Evolutionary conservation across 169 alveolate genomes (phyloP).

Genomic region (Neospora caninum): DNA sequence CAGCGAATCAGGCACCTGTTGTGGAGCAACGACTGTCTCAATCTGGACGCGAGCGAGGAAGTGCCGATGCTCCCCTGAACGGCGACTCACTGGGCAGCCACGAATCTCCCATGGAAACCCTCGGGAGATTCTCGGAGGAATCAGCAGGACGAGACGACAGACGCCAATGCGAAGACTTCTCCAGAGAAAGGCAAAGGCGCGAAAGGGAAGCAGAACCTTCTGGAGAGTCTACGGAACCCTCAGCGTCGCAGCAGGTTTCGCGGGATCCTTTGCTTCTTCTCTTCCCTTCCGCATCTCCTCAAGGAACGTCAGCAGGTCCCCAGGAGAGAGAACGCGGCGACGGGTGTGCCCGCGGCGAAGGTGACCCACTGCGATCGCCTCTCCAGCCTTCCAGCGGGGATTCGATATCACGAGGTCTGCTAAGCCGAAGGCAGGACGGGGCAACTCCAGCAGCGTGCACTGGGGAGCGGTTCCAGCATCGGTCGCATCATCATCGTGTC

Average conservation of each 20-base stretch:
- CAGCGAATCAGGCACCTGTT: too few species aligned
- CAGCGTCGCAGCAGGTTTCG: background rate
- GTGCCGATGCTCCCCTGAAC: too few species aligned
- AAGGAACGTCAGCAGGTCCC: background rate
- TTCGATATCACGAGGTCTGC: background rate
- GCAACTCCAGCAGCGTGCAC: background rate
- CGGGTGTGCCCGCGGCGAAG: background rate
- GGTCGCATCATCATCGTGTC: background rate
- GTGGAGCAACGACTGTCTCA: too few species aligned
- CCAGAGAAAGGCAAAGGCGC: too few species aligned
- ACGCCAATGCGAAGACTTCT: too few species aligned
- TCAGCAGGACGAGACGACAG: too few species aligned
- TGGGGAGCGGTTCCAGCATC: background rate
- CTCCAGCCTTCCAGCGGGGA: too few species aligned
- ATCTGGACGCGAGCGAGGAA: too few species aligned
- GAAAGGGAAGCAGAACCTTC: background rate
- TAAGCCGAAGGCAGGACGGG: background rate
- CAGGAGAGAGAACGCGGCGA: background rate
- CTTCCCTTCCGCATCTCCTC: background rate
- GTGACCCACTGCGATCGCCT: too few species aligned
- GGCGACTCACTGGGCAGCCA: too few species aligned
- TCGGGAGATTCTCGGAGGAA: too few species aligned
- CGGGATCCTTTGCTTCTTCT: background rate
- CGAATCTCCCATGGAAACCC: too few species aligned
- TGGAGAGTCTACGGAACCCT: background rate